Percentiles rank a stretch among this genome's conserved stretches.
phyloP scores from a whole-genome alignment of 306 rosid genomes.

The Trifolium fragiferum region DNA sequence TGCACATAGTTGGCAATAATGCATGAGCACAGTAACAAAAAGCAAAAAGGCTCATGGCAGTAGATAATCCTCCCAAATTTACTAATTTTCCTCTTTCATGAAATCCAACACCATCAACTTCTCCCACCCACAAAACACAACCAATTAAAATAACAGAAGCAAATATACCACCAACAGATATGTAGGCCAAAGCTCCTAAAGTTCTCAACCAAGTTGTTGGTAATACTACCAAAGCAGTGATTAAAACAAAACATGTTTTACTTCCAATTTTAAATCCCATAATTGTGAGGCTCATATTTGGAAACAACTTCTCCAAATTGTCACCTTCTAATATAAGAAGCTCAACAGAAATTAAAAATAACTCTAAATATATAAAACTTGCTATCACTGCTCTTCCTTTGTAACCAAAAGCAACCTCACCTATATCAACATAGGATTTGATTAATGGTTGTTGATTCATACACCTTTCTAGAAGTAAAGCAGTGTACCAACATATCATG shows the following conservation, averaged over 20 bases:
- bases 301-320: conserved; percentile 62
- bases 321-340: conserved; percentile 79
- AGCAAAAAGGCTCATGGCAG: conserved; percentile 55
- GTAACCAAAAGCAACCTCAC: conserved; percentile 61
- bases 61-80: conserved; percentile 50
- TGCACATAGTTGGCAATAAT: conserved; percentile 66
- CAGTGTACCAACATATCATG: conserved; percentile 68
- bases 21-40: conserved; percentile 72
- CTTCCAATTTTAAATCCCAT: conserved; percentile 48
- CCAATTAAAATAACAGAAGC: conserved; percentile 53
- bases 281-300: conserved; percentile 46
- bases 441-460: conserved; percentile 51
- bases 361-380: conserved; percentile 53
- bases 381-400: conserved; percentile 60
- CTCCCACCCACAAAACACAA: conserved; percentile 65
- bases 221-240: conserved; percentile 53
- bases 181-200: conserved; percentile 58
- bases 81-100: conserved; percentile 46
- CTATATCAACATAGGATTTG: conserved; percentile 70
- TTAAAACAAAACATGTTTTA: conserved; percentile 52
- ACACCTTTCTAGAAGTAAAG: conserved; percentile 60
- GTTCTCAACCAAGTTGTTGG: conserved; percentile 78
- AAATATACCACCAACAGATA: conserved; percentile 71
- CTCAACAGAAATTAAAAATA: conserved; percentile 60
- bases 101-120: conserved; percentile 64